Percentiles rank a stretch among this genome's conserved stretches.
Conservation (phyloP, 441 rosid genomes). For the Geranium incanum region DNA sequence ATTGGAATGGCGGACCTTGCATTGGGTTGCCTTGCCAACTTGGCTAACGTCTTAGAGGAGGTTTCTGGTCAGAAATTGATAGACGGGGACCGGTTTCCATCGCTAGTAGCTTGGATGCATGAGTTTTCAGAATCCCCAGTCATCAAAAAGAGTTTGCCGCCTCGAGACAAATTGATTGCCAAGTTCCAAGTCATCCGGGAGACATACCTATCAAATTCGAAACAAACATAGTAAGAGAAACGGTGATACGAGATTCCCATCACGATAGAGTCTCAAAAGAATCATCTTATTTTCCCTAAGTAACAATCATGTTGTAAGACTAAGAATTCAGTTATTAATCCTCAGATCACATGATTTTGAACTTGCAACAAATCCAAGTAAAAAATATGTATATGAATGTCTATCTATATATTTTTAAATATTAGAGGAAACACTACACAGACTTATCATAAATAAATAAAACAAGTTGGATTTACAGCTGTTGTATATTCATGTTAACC, state of each 20-base stretch:
- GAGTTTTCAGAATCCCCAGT: slow-evolving; percentile 25
- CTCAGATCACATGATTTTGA: neutral
- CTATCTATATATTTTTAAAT: neutral
- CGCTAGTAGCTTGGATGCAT: slow-evolving; percentile 27
- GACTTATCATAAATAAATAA: too few species aligned
- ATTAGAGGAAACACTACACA: too few species aligned
- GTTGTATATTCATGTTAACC: neutral
- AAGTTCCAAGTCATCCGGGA: slow-evolving; percentile 24
- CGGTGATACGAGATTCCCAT: neutral
- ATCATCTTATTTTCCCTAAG: neutral
- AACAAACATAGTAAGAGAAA: neutral
- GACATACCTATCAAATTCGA: neutral
- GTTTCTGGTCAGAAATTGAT: slow-evolving; percentile 22
- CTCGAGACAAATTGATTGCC: slow-evolving; percentile 34
- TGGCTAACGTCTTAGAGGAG: slow-evolving; percentile 31
- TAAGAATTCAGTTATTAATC: neutral
- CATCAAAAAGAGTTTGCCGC: slow-evolving; percentile 32
- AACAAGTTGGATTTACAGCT: too few species aligned
- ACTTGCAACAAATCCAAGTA: neutral
- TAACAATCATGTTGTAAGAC: neutral
- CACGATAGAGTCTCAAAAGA: neutral
- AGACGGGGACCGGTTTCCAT: slow-evolving; percentile 27
- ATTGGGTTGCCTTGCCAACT: slow-evolving; percentile 36
- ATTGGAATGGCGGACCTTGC: slow-evolving; percentile 36
- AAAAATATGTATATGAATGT: neutral